Evolutionary conservation across 2,329 filamentous ascomycete species (phyloP).

Genomic region (Fusarium nodosum): DNA sequence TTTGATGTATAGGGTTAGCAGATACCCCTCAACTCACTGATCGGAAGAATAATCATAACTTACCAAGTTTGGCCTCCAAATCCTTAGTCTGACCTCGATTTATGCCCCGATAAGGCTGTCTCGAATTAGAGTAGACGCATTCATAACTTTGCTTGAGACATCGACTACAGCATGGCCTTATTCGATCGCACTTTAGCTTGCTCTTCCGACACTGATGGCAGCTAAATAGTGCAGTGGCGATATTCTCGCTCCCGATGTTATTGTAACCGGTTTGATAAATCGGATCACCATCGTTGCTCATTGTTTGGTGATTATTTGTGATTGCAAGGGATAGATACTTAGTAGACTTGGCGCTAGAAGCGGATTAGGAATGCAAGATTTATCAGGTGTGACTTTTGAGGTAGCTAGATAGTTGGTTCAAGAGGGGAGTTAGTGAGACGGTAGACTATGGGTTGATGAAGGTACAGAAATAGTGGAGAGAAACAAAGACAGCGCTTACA

Average conservation of each 20-base stretch:
- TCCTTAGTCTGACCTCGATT: constrained; percentile 10
- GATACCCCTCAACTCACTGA: too few species aligned
- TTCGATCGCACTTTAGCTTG: constrained; percentile 26
- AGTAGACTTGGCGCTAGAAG: too few species aligned
- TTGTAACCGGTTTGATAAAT: neutral
- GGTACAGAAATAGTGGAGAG: constrained; percentile 4
- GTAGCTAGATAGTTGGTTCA: neutral
- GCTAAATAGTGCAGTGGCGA: neutral
- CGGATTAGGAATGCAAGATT: too few species aligned
- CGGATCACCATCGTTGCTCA: neutral
- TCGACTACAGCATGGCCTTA: constrained; percentile 15
- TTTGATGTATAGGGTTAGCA: neutral
- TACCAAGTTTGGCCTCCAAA: constrained; percentile 13
- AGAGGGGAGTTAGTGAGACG: neutral
- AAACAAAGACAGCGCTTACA: neutral
- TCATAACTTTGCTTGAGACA: constrained; percentile 24
- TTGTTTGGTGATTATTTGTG: neutral
- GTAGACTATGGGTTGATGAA: neutral
- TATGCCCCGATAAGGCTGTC: constrained; percentile 18
- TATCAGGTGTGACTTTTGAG: too few species aligned
- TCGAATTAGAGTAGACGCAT: constrained; percentile 18
- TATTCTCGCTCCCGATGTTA: neutral
- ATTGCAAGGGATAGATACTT: neutral
- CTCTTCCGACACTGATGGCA: constrained; percentile 25
- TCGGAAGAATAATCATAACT: neutral